A percentile compares a stretch with the other conserved stretches of the same genome.
These are phyloP conservation scores for Phytopythium mirpurense DNA, from an alignment of 352 stramenopile species.

Conservation along the genomic window DNA sequence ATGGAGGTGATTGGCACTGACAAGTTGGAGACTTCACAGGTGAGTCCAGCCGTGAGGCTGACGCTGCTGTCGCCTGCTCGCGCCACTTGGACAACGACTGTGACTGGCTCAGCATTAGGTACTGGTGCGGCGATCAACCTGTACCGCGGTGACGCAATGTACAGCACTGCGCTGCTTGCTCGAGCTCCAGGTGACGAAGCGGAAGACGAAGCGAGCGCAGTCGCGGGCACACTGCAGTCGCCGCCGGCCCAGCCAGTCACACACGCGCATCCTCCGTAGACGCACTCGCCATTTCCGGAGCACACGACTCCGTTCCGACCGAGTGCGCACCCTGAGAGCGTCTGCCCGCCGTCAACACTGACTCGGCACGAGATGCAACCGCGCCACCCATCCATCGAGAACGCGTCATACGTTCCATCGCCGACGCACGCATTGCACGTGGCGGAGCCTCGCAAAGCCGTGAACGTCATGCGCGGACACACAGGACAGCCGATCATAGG, in stretches of 20 bases:
- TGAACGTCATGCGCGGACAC: slow-evolving; percentile 41
- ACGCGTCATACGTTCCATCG: slow-evolving; percentile 14
- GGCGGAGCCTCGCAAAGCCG: slow-evolving; percentile 14
- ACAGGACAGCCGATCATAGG: slow-evolving; percentile 22
- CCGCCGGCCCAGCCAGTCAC: slow-evolving; percentile 27
- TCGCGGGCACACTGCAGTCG: slow-evolving; percentile 31
- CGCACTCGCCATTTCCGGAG: slow-evolving; percentile 47
- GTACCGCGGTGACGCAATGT: slow-evolving; percentile 29
- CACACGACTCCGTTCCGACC: slow-evolving; percentile 59
- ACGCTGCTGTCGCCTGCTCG: slow-evolving; percentile 20
- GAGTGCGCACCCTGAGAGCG: slow-evolving; percentile 27
- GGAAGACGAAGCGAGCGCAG: neutral
- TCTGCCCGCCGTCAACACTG: slow-evolving; percentile 1
- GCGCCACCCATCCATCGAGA: slow-evolving; percentile 48
- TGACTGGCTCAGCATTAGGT: slow-evolving; percentile 4
- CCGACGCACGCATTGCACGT: slow-evolving; percentile 26
- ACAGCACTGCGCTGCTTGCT: slow-evolving; percentile 28
- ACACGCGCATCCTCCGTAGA: slow-evolving; percentile 49
- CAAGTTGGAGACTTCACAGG: slow-evolving; percentile 29
- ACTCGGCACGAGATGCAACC: slow-evolving; percentile 45
- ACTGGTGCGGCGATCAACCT: slow-evolving; percentile 15
- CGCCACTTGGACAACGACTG: slow-evolving; percentile 25
- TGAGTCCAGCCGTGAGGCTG: slow-evolving; percentile 14
- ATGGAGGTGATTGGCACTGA: slow-evolving; percentile 12
- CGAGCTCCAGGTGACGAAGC: neutral